Evolutionary conservation across 2,329 filamentous ascomycete species (phyloP).

Genomic region (Fusarium secorum): DNA sequence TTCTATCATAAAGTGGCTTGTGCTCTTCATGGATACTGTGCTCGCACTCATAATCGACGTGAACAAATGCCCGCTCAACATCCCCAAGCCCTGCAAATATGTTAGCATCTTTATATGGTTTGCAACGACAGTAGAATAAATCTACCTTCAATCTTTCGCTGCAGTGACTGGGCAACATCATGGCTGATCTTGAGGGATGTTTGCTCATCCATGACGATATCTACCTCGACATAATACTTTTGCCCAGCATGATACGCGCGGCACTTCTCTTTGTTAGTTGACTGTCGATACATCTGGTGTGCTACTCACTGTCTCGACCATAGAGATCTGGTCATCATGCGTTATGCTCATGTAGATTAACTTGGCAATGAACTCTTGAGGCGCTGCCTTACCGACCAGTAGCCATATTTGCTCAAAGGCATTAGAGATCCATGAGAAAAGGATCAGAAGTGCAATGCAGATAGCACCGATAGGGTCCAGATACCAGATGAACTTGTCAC

Average conservation of each 20-base stretch:
- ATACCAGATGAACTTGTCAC: not conserved
- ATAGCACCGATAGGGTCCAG: not conserved
- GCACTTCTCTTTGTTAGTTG: not conserved
- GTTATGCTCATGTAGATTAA: not conserved
- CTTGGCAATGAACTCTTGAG: not conserved
- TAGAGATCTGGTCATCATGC: not conserved
- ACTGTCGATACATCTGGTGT: fast-evolving
- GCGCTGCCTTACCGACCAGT: not conserved
- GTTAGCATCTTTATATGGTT: not conserved
- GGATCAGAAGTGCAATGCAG: not conserved
- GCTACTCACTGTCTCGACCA: not conserved
- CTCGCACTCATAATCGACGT: not conserved
- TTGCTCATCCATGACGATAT: not conserved
- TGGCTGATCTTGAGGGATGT: not conserved
- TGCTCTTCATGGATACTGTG: not conserved
- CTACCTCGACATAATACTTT: not conserved
- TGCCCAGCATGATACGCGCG: not conserved
- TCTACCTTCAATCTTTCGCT: not conserved
- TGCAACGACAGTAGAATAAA: fast-evolving
- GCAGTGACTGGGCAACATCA: not conserved
- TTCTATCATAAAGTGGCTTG: not conserved
- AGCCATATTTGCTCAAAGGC: not conserved
- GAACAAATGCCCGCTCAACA: not conserved
- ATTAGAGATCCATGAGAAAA: not conserved
- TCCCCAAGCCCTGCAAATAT: not conserved